These are phyloP conservation scores for Hansenula anomala DNA, from an alignment of 1,139 yeast genomes.

Conservation along the genomic window DNA sequence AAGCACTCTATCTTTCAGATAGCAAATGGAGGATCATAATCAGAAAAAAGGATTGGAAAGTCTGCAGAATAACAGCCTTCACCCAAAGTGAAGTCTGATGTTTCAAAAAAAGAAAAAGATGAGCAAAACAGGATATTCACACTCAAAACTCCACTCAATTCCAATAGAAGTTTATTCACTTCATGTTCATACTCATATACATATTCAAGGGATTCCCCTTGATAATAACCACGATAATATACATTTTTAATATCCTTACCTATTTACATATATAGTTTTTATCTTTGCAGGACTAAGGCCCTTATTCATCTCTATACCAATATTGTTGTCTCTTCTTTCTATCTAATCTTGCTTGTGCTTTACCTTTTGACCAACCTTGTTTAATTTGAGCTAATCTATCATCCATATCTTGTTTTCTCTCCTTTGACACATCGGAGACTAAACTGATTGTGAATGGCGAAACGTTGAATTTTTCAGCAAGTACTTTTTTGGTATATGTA, in stretches of 20 bases:
- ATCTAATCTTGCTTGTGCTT: conserved; percentile 53
- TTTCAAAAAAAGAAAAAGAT: no score
- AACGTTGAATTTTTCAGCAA: conserved; percentile 61
- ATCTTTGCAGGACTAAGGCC: no score
- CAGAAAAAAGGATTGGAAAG: no score
- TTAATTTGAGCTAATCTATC: conserved; percentile 37
- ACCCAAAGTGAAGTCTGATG: no score
- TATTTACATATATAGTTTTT: not conserved
- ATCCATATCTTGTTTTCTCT: conserved; percentile 39
- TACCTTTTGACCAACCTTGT: conserved; percentile 46
- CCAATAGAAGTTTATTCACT: conserved; percentile 3
- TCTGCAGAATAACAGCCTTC: no score
- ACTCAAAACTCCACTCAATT: no score
- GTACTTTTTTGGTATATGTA: conserved; percentile 59
- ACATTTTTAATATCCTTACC: conserved; percentile 1
- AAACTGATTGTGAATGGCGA: conserved; percentile 51
- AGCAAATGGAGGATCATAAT: no score
- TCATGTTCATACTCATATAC: no score
- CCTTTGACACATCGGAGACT: conserved; percentile 39
- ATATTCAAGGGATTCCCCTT: no score
- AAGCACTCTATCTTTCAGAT: no score
- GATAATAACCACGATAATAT: conserved; percentile 1
- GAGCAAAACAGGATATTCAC: no score
- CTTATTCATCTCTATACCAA: conserved; percentile 59
- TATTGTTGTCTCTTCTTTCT: conserved; percentile 47